Evolutionary conservation across 2,329 filamentous ascomycete species (phyloP).

Genomic region (Claviceps fusiformis): DNA sequence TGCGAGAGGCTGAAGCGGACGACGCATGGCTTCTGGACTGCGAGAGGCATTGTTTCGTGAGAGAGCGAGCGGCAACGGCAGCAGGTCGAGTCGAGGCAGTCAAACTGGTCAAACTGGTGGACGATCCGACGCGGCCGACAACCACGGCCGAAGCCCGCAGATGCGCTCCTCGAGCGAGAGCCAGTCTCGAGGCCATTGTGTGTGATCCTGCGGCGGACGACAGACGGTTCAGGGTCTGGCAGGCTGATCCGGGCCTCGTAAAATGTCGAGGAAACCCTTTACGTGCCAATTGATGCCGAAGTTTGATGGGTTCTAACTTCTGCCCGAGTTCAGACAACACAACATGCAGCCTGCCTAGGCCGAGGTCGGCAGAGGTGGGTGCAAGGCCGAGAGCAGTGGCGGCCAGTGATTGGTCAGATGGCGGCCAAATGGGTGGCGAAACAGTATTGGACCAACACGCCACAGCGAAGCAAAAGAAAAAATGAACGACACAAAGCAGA

Average conservation of each 20-base stretch:
- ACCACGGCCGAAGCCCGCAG: constrained; percentile 9
- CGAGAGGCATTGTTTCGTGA: constrained; percentile 6
- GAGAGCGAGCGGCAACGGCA: background rate
- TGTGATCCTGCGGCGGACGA: background rate
- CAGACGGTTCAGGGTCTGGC: background rate
- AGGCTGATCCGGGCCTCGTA: background rate
- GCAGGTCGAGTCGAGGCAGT: background rate
- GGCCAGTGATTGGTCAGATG: background rate
- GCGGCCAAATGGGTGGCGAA: background rate
- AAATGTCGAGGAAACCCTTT: background rate
- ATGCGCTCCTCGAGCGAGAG: constrained; percentile 11
- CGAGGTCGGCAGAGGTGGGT: background rate
- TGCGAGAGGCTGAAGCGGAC: constrained; percentile 5
- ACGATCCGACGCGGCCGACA: constrained; percentile 3
- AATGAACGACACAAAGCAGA: background rate
- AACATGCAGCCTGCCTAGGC: background rate
- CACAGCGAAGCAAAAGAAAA: background rate
- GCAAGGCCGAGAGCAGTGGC: background rate
- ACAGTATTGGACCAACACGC: background rate
- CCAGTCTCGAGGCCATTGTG: constrained; percentile 16
- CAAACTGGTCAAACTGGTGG: background rate
- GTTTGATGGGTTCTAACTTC: too few species aligned
- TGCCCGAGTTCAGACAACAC: background rate
- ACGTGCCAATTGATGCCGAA: background rate
- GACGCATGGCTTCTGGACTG: constrained; percentile 6